phyloP scores from a whole-genome alignment of 192 early-diverging fungal species.

The Backusella australiensis region DNA sequence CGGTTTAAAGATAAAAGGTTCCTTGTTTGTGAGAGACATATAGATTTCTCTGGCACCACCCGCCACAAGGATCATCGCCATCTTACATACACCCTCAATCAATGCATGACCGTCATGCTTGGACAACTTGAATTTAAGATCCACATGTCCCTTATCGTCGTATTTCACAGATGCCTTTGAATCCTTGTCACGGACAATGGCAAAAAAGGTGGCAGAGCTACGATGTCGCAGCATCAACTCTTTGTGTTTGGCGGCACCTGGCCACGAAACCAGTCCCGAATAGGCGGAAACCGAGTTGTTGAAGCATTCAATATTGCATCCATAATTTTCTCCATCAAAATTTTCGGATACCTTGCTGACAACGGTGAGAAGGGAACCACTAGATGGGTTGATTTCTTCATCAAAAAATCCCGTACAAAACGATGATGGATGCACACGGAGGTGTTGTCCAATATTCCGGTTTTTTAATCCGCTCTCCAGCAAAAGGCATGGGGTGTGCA shows the following conservation, averaged over 20 bases:
- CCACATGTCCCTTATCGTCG: slow-evolving; percentile 40
- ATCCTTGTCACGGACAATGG: slow-evolving; percentile 62
- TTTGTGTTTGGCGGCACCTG: slow-evolving; percentile 50
- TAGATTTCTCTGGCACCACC: slow-evolving; percentile 59
- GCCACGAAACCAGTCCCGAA: slow-evolving; percentile 44
- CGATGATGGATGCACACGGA: slow-evolving; percentile 62
- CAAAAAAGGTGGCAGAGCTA: slow-evolving; percentile 49
- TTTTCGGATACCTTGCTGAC: slow-evolving; percentile 54
- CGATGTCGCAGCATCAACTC: slow-evolving; percentile 41
- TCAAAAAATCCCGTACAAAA: slow-evolving; percentile 58
- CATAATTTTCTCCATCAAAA: slow-evolving; percentile 59
- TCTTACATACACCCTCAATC: slow-evolving; percentile 41
- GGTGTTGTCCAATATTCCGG: slow-evolving; percentile 61
- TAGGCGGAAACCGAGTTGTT: slow-evolving; percentile 51
- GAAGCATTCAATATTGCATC: slow-evolving; percentile 61
- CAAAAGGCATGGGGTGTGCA: slow-evolving; percentile 67
- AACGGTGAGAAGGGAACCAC: slow-evolving; percentile 67
- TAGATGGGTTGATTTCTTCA: slow-evolving; percentile 42
- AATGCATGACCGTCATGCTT: slow-evolving; percentile 48
- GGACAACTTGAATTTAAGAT: slow-evolving; percentile 50
- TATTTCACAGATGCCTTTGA: slow-evolving; percentile 41
- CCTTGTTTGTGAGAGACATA: slow-evolving; percentile 43
- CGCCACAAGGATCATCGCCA: slow-evolving; percentile 53
- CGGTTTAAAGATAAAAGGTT: slow-evolving; percentile 25
- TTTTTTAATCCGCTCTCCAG: slow-evolving; percentile 64